A percentile compares a stretch with the other conserved stretches of the same genome.
phyloP scores from a whole-genome alignment of 2,329 filamentous ascomycete species.

The Pseudodiploospora longispora region DNA sequence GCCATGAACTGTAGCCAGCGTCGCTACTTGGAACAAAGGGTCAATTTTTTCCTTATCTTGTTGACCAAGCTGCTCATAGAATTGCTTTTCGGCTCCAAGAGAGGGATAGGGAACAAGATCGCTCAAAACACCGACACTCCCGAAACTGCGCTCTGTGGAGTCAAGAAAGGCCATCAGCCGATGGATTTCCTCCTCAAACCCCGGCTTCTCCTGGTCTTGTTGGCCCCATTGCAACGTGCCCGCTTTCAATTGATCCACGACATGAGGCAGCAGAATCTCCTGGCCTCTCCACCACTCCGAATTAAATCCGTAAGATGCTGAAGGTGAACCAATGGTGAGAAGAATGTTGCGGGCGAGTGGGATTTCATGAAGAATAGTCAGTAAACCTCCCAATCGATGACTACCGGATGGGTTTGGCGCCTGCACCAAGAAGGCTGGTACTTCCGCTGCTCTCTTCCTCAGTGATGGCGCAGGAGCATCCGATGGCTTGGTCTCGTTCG shows the following conservation, averaged over 20 bases:
- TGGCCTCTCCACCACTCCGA: slow-evolving; percentile 55
- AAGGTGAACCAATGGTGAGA: slow-evolving; percentile 33
- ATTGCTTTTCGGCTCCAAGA: slow-evolving; percentile 31
- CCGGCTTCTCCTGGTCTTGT: slow-evolving; percentile 20
- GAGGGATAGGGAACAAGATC: slow-evolving; percentile 26
- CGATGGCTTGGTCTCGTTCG: slow-evolving; percentile 15
- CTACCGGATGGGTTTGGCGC: slow-evolving; percentile 22
- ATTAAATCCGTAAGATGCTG: slow-evolving; percentile 45
- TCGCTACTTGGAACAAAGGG: slow-evolving; percentile 26
- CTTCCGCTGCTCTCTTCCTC: slow-evolving; percentile 31
- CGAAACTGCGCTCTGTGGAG: slow-evolving; percentile 51
- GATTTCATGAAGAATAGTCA: slow-evolving; percentile 54
- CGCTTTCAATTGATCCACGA: slow-evolving; percentile 24
- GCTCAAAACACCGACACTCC: slow-evolving; percentile 41
- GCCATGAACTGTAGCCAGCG: slow-evolving; percentile 20
- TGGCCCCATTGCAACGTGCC: slow-evolving; percentile 23
- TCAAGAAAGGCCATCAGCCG: slow-evolving; percentile 58
- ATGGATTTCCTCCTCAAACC: slow-evolving; percentile 48
- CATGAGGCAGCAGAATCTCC: slow-evolving; percentile 35
- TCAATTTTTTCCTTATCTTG: slow-evolving; percentile 16
- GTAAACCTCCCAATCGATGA: slow-evolving; percentile 42
- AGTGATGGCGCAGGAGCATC: slow-evolving; percentile 27
- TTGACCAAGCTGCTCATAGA: slow-evolving; percentile 35
- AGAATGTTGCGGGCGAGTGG: slow-evolving; percentile 50
- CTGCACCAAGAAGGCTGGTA: slow-evolving; percentile 44